Base-by-base conservation (phyloP, 192 early-diverging fungal species). In the Kickxella alabastrina region DNA sequence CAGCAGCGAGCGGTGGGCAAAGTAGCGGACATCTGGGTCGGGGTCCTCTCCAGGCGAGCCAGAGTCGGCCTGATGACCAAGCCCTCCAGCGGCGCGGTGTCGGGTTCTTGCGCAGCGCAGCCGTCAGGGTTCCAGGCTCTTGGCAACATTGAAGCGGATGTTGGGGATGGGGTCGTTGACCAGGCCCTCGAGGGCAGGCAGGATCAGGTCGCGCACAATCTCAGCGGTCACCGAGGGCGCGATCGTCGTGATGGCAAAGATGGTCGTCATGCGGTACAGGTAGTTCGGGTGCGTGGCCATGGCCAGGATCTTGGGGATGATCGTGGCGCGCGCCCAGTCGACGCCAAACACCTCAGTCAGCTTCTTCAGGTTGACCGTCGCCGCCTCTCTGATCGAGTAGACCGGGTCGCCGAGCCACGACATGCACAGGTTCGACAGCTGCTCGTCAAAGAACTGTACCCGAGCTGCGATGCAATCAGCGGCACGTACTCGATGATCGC, bases 401-500 rank as follows among this genome's bases (percentile, higher is more conserved):
- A 99, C 97, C 19, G 85, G 83, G 66, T 99, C 97, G 10, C 92
- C 89, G 44, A 99, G 81, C 97, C 97, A 99, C 46, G 92, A 90
- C 92, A 99, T 96, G 80, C 95, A 97, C 31, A 99, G 79, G 45
- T 79, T 81, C 17, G 87, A 84, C 7, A 99, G 81, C 77, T 95
- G 92, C 74, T 97, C 93, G 63, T 99, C 90, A 76, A 99, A 99
- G 79, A 99, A 97, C 25, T 84, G 85, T 29, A 91, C 83, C 97
- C 97, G 64, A 99, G 82, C 69, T 99, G 97, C 48, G 82, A 86
- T 24, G 97, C 94, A 54, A 99, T 85, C 27, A 97, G 80, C 17
- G 97, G 97, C 63, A 99, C 94, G 61, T 99, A 95, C 61, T 99
- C 95, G 67, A 99, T 97, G 55, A 99, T 98, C 6, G 97, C 97